These are phyloP conservation scores for Aspergillus brasiliensis DNA, from an alignment of 2,329 filamentous ascomycete genomes.

Conservation along the genomic window DNA sequence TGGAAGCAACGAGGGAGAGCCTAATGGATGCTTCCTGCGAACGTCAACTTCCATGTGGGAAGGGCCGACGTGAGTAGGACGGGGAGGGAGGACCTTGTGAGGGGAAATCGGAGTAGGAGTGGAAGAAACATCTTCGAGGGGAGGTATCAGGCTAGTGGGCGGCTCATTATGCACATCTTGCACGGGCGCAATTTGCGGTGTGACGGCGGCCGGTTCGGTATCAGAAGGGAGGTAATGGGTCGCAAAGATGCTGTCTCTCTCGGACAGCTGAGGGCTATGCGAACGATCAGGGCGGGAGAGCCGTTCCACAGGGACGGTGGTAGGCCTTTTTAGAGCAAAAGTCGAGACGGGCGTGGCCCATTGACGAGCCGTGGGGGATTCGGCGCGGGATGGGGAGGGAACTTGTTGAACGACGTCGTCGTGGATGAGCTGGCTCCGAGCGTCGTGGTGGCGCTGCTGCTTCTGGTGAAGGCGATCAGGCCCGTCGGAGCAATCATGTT, in stretches of 20 bases:
- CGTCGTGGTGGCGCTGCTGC: constrained; percentile 40
- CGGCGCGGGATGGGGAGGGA: constrained; percentile 35
- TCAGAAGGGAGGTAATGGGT: constrained; percentile 60
- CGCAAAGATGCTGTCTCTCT: constrained; percentile 65
- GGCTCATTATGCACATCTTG: constrained; percentile 32
- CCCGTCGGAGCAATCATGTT: constrained; percentile 40
- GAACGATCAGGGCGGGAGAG: constrained; percentile 27
- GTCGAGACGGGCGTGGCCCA: constrained; percentile 33
- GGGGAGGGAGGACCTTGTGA: constrained; percentile 35
- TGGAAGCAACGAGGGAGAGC: constrained; percentile 30
- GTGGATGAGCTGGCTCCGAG: constrained; percentile 33
- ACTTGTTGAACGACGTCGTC: constrained; percentile 31
- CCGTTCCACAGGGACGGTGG: constrained; percentile 34
- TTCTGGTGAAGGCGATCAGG: constrained; percentile 30
- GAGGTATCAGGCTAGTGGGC: constrained; percentile 34
- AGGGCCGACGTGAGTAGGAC: constrained; percentile 29
- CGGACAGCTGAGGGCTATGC: constrained; percentile 57
- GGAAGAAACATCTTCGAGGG: constrained; percentile 33
- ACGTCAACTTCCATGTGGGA: constrained; percentile 43
- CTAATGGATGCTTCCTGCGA: constrained; percentile 34
- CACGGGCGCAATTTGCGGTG: constrained; percentile 39
- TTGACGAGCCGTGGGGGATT: constrained; percentile 41
- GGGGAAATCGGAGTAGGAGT: constrained; percentile 27
- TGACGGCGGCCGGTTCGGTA: constrained; percentile 43
- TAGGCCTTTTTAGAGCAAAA: constrained; percentile 40